Evolutionary conservation across 192 early-diverging fungal species (phyloP).

Genomic region (Helicostylum pulchrum): DNA sequence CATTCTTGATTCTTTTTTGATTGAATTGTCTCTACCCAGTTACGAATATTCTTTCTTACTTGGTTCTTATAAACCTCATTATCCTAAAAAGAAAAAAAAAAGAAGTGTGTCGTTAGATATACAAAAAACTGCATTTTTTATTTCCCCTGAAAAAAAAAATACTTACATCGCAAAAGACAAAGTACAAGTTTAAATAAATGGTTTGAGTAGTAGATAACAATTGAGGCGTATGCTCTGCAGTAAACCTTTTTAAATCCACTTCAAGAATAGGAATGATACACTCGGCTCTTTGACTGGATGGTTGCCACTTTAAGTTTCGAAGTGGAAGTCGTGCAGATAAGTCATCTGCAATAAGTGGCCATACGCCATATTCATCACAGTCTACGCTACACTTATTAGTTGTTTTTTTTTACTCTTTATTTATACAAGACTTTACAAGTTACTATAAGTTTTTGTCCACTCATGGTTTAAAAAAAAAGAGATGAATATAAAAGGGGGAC

Average conservation of each 20-base stretch:
- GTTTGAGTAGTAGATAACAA: slow-evolving; percentile 47
- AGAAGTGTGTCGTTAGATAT: not conserved
- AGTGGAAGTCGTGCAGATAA: slow-evolving; percentile 72
- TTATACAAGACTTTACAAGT: slow-evolving; percentile 32
- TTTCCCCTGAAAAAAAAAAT: not conserved
- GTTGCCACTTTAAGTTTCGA: slow-evolving; percentile 76
- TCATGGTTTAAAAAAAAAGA: slow-evolving; percentile 8
- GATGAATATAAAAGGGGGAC: not conserved
- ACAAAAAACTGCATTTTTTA: not conserved
- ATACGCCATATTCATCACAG: slow-evolving; percentile 56
- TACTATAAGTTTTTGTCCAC: slow-evolving; percentile 39
- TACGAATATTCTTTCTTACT: slow-evolving; percentile 64
- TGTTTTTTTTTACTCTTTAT: too few species aligned
- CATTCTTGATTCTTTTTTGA: slow-evolving; percentile 87
- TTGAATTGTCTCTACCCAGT: slow-evolving; percentile 73
- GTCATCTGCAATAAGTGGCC: slow-evolving; percentile 63
- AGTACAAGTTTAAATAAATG: slow-evolving; percentile 75
- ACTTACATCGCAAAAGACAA: slow-evolving; percentile 74
- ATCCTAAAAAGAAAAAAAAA: slow-evolving; percentile 51
- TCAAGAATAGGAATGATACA: slow-evolving; percentile 60
- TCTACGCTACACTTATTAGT: slow-evolving; percentile 29
- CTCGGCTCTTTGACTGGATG: slow-evolving; percentile 59
- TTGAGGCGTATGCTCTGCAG: slow-evolving; percentile 36
- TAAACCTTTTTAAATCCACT: slow-evolving; percentile 55
- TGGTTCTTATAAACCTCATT: slow-evolving; percentile 68